phyloP scores from a whole-genome alignment of 176 grass and related monocot species.

The Oryza officinalis region DNA sequence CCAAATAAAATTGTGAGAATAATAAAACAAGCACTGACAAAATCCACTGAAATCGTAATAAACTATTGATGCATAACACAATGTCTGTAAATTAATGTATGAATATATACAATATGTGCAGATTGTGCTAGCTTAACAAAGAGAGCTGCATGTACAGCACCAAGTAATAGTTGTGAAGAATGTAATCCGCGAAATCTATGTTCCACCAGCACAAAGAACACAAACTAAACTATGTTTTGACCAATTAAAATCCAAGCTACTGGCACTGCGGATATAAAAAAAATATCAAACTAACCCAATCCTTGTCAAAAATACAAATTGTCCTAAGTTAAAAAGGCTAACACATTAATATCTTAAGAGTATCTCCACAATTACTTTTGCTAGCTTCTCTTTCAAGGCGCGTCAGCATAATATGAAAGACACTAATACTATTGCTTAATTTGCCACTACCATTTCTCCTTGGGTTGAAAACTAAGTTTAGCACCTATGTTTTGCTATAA shows the following conservation, averaged over 20 bases:
- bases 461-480: conserved; percentile 10
- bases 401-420: neutral
- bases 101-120: neutral
- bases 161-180: neutral
- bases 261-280: neutral
- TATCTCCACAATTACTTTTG: neutral
- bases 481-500: neutral
- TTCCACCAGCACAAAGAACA: neutral
- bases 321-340: neutral
- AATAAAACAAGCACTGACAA: conserved; percentile 10
- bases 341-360: neutral
- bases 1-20: conserved; percentile 35
- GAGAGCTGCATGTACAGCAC: neutral
- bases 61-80: neutral
- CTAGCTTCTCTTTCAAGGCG: neutral
- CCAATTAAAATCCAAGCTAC: conserved; percentile 10
- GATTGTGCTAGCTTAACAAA: neutral
- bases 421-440: neutral
- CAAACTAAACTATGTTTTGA: neutral
- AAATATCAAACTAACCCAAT: conserved; percentile 14
- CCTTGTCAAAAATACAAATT: conserved; percentile 3
- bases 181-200: neutral
- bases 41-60: neutral
- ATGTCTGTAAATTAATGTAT: neutral
- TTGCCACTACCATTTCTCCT: neutral